Evolutionary conservation across 306 rosid species (phyloP).

Genomic region (Medicago lupulina): DNA sequence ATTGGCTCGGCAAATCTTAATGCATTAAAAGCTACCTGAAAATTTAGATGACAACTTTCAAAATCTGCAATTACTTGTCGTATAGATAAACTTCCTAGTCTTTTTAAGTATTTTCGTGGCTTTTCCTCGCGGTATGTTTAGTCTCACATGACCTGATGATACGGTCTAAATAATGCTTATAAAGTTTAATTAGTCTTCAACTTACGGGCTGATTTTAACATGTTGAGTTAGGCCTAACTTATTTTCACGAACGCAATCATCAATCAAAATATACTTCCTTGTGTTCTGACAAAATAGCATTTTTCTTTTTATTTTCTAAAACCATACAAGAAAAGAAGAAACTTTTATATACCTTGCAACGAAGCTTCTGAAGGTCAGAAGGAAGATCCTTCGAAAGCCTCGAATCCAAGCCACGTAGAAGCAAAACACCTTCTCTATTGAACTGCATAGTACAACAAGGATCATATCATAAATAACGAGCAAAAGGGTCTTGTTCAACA

Average conservation of each 20-base stretch:
- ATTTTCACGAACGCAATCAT: neutral
- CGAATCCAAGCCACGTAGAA: constrained; percentile 89
- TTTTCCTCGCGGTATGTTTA: neutral
- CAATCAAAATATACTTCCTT: neutral
- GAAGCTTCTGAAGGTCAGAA: constrained; percentile 94
- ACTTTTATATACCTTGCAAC: constrained; percentile 77
- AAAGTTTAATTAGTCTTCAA: neutral
- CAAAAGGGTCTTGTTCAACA: neutral
- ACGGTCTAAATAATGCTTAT: neutral
- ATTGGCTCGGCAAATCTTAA: constrained; percentile 83
- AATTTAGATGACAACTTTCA: constrained; percentile 7
- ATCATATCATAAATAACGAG: constrained; percentile 29
- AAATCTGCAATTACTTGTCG: neutral
- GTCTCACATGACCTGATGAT: no score
- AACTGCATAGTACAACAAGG: constrained; percentile 58
- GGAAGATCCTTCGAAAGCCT: constrained; percentile 94
- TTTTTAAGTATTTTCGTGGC: neutral
- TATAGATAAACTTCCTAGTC: neutral
- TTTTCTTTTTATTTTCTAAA: neutral
- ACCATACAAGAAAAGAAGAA: neutral
- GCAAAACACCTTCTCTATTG: constrained; percentile 90
- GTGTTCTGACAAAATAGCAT: neutral
- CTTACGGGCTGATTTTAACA: neutral
- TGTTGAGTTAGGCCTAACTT: neutral
- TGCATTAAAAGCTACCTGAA: constrained; percentile 97